These are phyloP conservation scores for Amanita brunnescens DNA, from an alignment of 768 basidiomycete species.

Conservation along the genomic window DNA sequence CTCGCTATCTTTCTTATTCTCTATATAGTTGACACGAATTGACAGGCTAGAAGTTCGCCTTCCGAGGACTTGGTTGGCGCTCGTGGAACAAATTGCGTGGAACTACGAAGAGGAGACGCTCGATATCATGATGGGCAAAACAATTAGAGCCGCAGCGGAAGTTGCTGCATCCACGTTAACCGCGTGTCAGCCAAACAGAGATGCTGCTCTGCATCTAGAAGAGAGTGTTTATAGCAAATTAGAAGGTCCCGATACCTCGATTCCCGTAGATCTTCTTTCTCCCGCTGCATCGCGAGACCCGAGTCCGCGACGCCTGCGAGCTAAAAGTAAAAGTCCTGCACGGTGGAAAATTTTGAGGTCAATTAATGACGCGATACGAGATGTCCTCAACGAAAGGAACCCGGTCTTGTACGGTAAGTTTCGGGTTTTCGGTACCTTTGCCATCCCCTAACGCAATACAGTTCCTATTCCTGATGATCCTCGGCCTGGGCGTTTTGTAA, in stretches of 20 bases:
- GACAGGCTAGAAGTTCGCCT: constrained; percentile 65
- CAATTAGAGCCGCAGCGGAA: constrained; percentile 58
- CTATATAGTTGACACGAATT: neutral
- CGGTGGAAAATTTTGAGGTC: constrained; percentile 77
- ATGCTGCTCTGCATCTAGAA: constrained; percentile 44
- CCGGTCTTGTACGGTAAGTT: constrained; percentile 67
- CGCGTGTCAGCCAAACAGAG: constrained; percentile 26
- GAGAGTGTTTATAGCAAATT: constrained; percentile 52
- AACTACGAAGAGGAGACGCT: constrained; percentile 61
- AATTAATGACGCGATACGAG: constrained; percentile 71
- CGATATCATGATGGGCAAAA: constrained; percentile 53
- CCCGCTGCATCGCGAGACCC: constrained; percentile 79
- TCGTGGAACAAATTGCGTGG: constrained; percentile 73
- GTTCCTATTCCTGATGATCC: constrained; percentile 66
- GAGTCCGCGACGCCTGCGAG: constrained; percentile 65
- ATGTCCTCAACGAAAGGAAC: constrained; percentile 51
- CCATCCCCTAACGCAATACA: constrained; percentile 18
- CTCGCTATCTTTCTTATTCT: constrained; percentile 1
- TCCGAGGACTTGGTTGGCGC: constrained; percentile 75
- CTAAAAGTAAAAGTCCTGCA: constrained; percentile 73
- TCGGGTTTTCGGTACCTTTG: neutral
- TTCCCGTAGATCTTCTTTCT: constrained; percentile 68
- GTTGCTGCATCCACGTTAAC: constrained; percentile 45
- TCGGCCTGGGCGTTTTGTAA: constrained; percentile 72
- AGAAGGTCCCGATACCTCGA: constrained; percentile 55